Evolutionary conservation across 768 basidiomycete species (phyloP).

Genomic region (Cyclocybe aegerita): DNA sequence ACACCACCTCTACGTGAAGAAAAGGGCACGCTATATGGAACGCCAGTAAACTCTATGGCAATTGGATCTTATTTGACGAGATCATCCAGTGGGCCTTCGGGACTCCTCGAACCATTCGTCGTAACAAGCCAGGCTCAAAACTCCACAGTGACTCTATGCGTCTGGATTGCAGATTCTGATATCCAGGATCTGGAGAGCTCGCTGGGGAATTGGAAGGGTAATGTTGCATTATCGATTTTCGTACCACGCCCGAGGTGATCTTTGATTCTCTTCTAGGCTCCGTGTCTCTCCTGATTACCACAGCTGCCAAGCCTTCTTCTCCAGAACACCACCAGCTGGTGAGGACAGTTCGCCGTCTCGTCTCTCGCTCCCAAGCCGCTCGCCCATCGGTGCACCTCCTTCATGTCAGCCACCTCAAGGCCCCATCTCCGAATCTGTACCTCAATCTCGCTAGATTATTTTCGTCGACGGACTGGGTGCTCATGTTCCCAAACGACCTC

Average conservation of each 20-base stretch:
- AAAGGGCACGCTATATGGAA: too few relatives aligned
- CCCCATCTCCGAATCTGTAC: constrained; percentile 48
- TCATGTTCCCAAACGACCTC: constrained; percentile 51
- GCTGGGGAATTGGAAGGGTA: constrained; percentile 17
- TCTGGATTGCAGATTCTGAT: constrained; percentile 14
- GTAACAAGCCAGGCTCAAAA: neutral
- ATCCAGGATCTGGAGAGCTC: constrained; percentile 9
- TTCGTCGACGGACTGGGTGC: constrained; percentile 42
- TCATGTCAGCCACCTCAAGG: constrained; percentile 33
- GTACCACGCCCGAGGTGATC: neutral
- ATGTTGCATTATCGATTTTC: neutral
- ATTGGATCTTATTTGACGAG: constrained; percentile 15
- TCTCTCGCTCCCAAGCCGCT: constrained; percentile 16
- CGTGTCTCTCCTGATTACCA: constrained; percentile 48
- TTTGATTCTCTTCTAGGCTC: constrained; percentile 32
- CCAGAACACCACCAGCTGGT: constrained; percentile 24
- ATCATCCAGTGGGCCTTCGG: constrained; percentile 1
- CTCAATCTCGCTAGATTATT: constrained; percentile 67
- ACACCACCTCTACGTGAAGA: too few relatives aligned
- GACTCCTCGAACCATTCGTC: constrained; percentile 15
- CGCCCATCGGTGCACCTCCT: constrained; percentile 48
- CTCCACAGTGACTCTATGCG: constrained; percentile 17
- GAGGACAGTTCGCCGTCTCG: constrained; percentile 23
- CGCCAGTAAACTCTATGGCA: constrained; percentile 1
- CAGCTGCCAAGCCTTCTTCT: constrained; percentile 22